Evolutionary conservation across 768 basidiomycete genomes (phyloP).

Genomic region (Trametes gibbosa): DNA sequence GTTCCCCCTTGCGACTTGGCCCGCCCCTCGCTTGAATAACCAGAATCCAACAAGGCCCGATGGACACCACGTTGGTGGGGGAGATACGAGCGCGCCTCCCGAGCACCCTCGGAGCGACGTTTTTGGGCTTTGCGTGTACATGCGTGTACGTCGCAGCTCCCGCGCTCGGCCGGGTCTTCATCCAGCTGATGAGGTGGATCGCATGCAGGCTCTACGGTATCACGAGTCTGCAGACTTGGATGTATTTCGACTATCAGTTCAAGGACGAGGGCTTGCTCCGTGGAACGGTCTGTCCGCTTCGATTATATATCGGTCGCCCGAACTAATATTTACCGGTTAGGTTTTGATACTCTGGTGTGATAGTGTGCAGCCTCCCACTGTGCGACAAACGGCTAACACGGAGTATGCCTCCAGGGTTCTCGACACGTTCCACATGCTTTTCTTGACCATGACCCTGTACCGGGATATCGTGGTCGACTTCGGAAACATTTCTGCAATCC

Average conservation of each 20-base stretch:
- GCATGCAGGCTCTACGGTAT: constrained; percentile 5
- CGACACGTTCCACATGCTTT: not conserved
- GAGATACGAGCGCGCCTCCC: not conserved
- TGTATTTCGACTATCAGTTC: constrained; percentile 1
- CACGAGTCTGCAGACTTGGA: constrained; percentile 6
- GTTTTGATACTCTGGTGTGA: constrained; percentile 5
- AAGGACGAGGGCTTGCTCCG: not conserved
- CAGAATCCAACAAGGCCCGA: not conserved
- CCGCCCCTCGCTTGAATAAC: not conserved
- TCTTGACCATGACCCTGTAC: constrained; percentile 13
- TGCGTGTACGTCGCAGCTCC: not conserved
- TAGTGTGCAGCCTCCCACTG: not conserved
- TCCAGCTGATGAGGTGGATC: not conserved
- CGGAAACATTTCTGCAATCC: constrained; percentile 5
- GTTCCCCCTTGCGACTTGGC: not conserved
- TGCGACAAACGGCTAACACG: not conserved
- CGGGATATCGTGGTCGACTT: constrained; percentile 16
- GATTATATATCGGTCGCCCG: no score
- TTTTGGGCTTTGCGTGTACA: not conserved
- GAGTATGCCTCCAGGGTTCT: not conserved
- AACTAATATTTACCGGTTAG: not conserved
- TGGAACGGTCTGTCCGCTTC: not conserved
- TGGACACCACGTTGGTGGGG: not conserved
- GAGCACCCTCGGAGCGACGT: not conserved
- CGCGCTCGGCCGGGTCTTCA: not conserved